These are phyloP conservation scores for Thraustotheca clavata DNA, from an alignment of 352 stramenopile species.

Conservation along the genomic window DNA sequence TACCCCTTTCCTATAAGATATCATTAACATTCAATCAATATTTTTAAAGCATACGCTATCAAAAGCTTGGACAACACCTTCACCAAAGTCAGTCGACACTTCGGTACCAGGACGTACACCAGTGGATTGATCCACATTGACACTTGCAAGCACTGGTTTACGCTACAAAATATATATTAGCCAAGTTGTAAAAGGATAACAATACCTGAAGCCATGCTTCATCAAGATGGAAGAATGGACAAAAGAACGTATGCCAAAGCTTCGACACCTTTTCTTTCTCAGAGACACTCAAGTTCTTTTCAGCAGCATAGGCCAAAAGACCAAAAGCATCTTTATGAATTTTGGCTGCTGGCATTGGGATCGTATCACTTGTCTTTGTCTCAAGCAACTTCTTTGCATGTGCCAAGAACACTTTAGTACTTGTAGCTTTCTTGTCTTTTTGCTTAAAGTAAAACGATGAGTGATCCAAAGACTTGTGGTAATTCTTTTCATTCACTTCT, in stretches of 20 bases:
- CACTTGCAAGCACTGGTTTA: conserved; percentile 40
- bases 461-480: conserved; percentile 98
- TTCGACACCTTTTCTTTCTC: conserved; percentile 83
- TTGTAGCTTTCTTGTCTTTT: conserved; percentile 96
- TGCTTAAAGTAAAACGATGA: conserved; percentile 98
- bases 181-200: neutral
- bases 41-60: conserved; percentile 27
- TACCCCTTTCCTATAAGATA: conserved; percentile 38
- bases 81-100: conserved; percentile 70
- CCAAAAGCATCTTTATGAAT: conserved; percentile 82
- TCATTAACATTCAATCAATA: no score
- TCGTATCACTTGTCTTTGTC: conserved; percentile 28
- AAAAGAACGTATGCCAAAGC: conserved; percentile 77
- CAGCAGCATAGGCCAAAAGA: conserved; percentile 63
- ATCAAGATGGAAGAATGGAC: conserved; percentile 75
- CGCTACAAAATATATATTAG: neutral
- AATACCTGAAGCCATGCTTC: conserved; percentile 60
- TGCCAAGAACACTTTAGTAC: conserved; percentile 90
- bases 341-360: conserved; percentile 55
- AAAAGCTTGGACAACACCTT: conserved; percentile 73
- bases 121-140: conserved; percentile 58
- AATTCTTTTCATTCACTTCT: conserved; percentile 96
- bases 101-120: conserved; percentile 54
- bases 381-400: conserved; percentile 82
- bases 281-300: conserved; percentile 69